Conservation (phyloP, 2,329 filamentous ascomycete species). For the Botrytis elliptica region DNA sequence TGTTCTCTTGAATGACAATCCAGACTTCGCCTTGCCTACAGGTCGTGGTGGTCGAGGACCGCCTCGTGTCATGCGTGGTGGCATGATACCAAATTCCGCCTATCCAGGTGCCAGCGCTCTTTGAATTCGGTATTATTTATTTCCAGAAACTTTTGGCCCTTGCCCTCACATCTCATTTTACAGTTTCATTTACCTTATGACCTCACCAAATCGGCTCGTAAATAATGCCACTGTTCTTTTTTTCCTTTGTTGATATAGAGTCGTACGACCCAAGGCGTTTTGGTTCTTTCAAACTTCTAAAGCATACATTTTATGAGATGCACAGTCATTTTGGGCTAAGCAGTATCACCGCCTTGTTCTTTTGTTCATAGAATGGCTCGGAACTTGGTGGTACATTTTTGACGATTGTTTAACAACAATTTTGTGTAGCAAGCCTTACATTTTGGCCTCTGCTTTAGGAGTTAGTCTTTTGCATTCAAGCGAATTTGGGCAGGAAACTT, state of each 20-base stretch:
- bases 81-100: slow-evolving; percentile 53
- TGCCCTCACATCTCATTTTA: slow-evolving; percentile 23
- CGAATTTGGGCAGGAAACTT: slow-evolving; percentile 8
- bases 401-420: slow-evolving; percentile 7
- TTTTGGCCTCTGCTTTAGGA: slow-evolving; percentile 8
- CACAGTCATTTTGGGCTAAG: not conserved
- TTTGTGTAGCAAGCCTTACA: slow-evolving; percentile 12
- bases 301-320: slow-evolving; percentile 10
- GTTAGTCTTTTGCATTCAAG: not conserved
- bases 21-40: slow-evolving; percentile 75
- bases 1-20: slow-evolving; percentile 73
- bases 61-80: slow-evolving; percentile 26
- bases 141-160: slow-evolving; percentile 26
- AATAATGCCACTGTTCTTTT: slow-evolving; percentile 29
- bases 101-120: slow-evolving; percentile 44
- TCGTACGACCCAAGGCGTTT: slow-evolving; percentile 21
- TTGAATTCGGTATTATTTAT: slow-evolving; percentile 23
- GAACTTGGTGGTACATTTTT: not conserved
- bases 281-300: slow-evolving; percentile 6
- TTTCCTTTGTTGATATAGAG: slow-evolving; percentile 31
- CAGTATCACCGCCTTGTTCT: not conserved
- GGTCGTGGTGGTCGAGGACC: slow-evolving; percentile 31
- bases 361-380: not conserved
- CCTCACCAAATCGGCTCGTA: slow-evolving; percentile 24
- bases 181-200: slow-evolving; percentile 24